Evolutionary conservation across 2,329 filamentous ascomycete genomes (phyloP).

Genomic region (Rachicladosporium sp.): DNA sequence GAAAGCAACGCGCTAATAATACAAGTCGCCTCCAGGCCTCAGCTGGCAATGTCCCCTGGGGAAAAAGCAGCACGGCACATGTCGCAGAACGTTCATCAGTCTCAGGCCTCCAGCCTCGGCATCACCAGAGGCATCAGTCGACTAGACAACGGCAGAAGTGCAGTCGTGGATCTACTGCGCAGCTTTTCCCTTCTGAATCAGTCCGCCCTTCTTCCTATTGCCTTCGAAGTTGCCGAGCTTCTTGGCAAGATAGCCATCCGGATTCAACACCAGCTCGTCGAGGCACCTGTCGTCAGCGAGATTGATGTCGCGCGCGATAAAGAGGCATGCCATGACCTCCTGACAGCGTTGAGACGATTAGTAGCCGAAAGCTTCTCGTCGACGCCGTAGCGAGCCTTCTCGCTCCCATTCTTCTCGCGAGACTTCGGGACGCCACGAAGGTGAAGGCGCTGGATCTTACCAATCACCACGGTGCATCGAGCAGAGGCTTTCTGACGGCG

Average conservation of each 20-base stretch:
- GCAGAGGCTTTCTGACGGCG: too few species aligned
- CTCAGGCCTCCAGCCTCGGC: constrained; percentile 22
- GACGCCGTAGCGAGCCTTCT: too few species aligned
- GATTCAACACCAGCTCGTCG: constrained; percentile 76
- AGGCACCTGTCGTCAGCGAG: constrained; percentile 93
- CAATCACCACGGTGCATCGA: too few species aligned
- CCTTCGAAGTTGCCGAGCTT: constrained; percentile 86
- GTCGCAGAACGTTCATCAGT: constrained; percentile 27
- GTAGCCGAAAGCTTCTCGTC: too few species aligned
- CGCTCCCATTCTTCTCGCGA: constrained; percentile 38
- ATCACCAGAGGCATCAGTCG: background rate
- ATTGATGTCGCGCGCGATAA: constrained; percentile 88
- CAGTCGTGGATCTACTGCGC: constrained; percentile 91
- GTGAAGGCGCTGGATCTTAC: constrained; percentile 27
- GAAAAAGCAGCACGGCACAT: too few species aligned
- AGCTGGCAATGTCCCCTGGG: constrained; percentile 27
- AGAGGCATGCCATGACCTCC: constrained; percentile 90
- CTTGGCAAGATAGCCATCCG: constrained; percentile 72
- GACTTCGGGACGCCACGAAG: constrained; percentile 92
- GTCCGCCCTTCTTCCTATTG: constrained; percentile 71
- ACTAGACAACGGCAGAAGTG: constrained; percentile 47
- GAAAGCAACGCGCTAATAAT: too few species aligned
- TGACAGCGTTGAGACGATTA: constrained; percentile 56
- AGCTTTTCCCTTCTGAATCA: constrained; percentile 83
- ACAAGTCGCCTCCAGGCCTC: too few species aligned